phyloP scores from a whole-genome alignment of 2,329 filamentous ascomycete genomes.

The Diatrype stigma region DNA sequence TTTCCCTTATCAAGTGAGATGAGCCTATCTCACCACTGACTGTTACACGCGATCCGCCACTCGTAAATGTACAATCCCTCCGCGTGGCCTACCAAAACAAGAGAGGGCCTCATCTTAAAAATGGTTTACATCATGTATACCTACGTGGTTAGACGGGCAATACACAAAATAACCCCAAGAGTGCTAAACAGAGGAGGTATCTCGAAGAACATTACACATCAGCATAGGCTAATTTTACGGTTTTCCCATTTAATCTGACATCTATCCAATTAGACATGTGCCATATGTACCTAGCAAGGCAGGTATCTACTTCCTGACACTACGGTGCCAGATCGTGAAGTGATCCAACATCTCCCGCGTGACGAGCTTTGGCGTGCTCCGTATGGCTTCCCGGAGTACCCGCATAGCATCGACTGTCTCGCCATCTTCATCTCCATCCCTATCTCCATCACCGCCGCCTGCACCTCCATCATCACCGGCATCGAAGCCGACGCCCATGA shows the following conservation, averaged over 20 bases:
- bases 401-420: conserved; percentile 15
- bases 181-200: too few species aligned
- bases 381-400: conserved; percentile 27
- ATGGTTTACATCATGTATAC: too few species aligned
- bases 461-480: not conserved
- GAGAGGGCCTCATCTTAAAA: too few species aligned
- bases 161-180: too few species aligned
- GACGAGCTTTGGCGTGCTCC: conserved; percentile 32
- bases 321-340: conserved; percentile 36
- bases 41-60: too few species aligned
- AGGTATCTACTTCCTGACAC: conserved; percentile 23
- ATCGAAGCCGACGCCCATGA: conserved; percentile 28
- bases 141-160: too few species aligned
- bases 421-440: not conserved
- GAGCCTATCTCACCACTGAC: too few species aligned
- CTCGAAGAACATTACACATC: too few species aligned
- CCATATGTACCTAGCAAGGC: not conserved
- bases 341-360: conserved; percentile 30
- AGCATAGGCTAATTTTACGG: too few species aligned
- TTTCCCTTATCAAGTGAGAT: too few species aligned
- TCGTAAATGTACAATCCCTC: too few species aligned
- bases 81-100: too few species aligned
- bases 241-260: not conserved
- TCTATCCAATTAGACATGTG: not conserved
- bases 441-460: conserved; percentile 7